phyloP scores from a whole-genome alignment of 169 alveolate genomes.

The Plasmodium vinckei region DNA sequence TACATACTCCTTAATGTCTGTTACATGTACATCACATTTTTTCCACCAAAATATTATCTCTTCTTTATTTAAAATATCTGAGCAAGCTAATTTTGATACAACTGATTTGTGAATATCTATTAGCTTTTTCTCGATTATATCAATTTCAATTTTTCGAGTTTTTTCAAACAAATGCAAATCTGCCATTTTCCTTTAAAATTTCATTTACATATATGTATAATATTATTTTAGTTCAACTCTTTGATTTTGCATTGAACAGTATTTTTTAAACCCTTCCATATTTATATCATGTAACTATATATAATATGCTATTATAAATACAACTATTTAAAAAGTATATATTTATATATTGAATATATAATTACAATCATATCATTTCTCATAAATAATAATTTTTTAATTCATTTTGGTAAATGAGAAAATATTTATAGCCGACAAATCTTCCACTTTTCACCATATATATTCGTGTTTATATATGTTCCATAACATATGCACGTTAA shows the following conservation, averaged over 20 bases:
- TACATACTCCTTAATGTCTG: slow-evolving; percentile 44
- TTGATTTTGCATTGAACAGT: background rate
- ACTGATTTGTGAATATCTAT: slow-evolving; percentile 64
- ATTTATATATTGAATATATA: too few species aligned
- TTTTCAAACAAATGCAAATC: slow-evolving; percentile 64
- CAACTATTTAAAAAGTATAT: too few species aligned
- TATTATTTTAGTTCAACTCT: background rate
- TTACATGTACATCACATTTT: slow-evolving; percentile 52
- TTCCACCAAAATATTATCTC: slow-evolving; percentile 54
- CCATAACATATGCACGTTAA: too few species aligned
- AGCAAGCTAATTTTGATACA: slow-evolving; percentile 8
- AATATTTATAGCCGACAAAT: too few species aligned
- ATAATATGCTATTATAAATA: too few species aligned
- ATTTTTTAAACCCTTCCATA: too few species aligned
- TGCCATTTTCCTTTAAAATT: slow-evolving; percentile 23
- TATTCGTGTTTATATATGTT: too few species aligned
- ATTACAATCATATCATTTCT: too few species aligned
- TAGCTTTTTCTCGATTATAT: slow-evolving; percentile 52
- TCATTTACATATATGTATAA: background rate
- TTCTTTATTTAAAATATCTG: slow-evolving; percentile 28
- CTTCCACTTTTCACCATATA: too few species aligned
- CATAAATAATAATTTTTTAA: too few species aligned
- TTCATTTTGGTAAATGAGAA: too few species aligned
- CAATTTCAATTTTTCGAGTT: slow-evolving; percentile 40
- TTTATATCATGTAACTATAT: too few species aligned